phyloP scores from a whole-genome alignment of 129 eudicot species.

The Dittrichia graveolens region DNA sequence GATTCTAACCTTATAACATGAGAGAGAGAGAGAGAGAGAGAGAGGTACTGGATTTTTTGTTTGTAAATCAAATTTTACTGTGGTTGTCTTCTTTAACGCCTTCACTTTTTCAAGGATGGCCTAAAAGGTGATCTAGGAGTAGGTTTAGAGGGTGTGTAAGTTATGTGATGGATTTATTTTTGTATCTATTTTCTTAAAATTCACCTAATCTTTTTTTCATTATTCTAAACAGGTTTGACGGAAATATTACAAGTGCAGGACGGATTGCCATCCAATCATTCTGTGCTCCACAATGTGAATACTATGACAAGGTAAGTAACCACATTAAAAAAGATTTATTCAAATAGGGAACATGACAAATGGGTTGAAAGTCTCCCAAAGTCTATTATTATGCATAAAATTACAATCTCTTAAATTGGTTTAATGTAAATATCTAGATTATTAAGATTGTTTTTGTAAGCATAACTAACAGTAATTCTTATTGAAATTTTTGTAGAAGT shows the following conservation, averaged over 20 bases:
- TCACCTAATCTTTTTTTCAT: background rate
- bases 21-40: background rate
- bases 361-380: background rate
- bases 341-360: background rate
- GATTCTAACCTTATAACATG: background rate
- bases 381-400: too few relatives aligned
- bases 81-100: too few relatives aligned
- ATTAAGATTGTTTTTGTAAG: background rate
- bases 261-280: conserved; percentile 90
- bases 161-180: too few relatives aligned
- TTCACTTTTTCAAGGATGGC: too few relatives aligned
- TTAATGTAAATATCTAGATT: background rate
- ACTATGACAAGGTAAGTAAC: conserved; percentile 60
- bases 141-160: too few relatives aligned
- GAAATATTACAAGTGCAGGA: conserved; percentile 62
- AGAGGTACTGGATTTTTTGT: too few relatives aligned
- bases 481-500: background rate
- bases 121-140: too few relatives aligned
- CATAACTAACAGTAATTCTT: background rate
- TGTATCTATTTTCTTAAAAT: background rate
- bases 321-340: background rate
- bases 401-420: background rate
- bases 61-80: too few relatives aligned
- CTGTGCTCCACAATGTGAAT: conserved; percentile 89
- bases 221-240: conserved; percentile 50